phyloP scores from a whole-genome alignment of 495 filamentous ascomycete species.

The Jackrogersella minutella region DNA sequence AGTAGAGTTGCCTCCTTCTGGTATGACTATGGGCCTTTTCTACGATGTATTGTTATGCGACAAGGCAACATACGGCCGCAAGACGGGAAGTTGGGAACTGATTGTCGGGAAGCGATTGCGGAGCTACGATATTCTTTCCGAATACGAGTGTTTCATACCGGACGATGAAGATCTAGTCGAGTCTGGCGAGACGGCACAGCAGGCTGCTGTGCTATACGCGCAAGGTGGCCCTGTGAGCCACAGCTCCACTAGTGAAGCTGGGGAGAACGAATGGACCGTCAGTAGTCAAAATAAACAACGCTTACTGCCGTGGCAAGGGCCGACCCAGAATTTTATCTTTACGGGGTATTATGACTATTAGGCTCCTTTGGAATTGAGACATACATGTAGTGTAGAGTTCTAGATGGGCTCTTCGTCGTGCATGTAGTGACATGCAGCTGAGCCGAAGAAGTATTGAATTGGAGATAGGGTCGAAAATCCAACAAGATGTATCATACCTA shows the following conservation, averaged over 20 bases:
- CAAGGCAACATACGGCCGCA: slow-evolving; percentile 31
- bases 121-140: slow-evolving; percentile 27
- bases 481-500: no score
- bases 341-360: slow-evolving; percentile 29
- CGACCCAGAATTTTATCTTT: slow-evolving; percentile 36
- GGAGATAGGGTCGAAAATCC: no score
- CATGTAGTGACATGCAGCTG: no score
- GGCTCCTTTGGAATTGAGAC: no score
- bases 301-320: slow-evolving; percentile 35
- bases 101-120: slow-evolving; percentile 20
- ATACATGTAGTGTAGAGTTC: no score
- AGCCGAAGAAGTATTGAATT: no score
- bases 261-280: slow-evolving; percentile 18
- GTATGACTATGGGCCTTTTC: slow-evolving; percentile 40
- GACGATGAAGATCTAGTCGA: slow-evolving; percentile 32
- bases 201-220: slow-evolving; percentile 33
- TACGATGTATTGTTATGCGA: slow-evolving; percentile 40
- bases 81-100: slow-evolving; percentile 39
- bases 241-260: neutral
- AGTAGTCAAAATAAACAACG: slow-evolving; percentile 13
- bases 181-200: slow-evolving; percentile 15
- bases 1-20: slow-evolving; percentile 31
- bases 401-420: no score
- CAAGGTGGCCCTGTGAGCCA: slow-evolving; percentile 19
- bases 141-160: slow-evolving; percentile 34